Conservation (phyloP, 202 grass and related monocot genomes). For the Panicum hallii region DNA sequence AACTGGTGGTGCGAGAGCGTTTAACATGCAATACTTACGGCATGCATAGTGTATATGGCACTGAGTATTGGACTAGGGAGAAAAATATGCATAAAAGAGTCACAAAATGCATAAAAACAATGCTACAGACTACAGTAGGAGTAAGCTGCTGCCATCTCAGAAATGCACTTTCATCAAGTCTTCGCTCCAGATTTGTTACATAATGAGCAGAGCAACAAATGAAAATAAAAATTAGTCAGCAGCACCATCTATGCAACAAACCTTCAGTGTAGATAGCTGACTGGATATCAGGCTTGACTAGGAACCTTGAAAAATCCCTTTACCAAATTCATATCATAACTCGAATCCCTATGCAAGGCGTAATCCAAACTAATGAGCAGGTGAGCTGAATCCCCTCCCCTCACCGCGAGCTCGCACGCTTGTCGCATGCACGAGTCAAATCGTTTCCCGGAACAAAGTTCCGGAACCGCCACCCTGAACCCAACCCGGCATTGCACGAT, state of each 20-base stretch:
- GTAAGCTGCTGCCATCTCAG: not conserved
- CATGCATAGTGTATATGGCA: not conserved
- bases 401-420: not conserved
- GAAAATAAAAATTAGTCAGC: not conserved
- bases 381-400: not conserved
- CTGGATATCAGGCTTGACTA: not conserved
- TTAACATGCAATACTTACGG: not conserved
- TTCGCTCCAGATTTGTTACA: not conserved
- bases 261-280: not conserved
- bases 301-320: not conserved
- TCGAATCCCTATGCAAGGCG: not conserved
- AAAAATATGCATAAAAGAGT: not conserved
- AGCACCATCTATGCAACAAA: not conserved
- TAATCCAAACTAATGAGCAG: not conserved
- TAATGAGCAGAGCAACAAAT: not conserved
- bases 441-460: not conserved
- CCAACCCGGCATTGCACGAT: constrained; percentile 36
- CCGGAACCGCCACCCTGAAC: not conserved
- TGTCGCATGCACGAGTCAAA: no score
- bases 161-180: not conserved
- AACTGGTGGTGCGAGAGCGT: not conserved
- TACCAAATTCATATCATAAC: not conserved
- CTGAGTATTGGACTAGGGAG: not conserved
- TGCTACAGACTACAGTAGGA: no score
- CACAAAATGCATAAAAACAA: constrained; percentile 14